These are phyloP conservation scores for Lepiota brunneoincarnata DNA, from an alignment of 768 basidiomycete genomes.

Conservation along the genomic window DNA sequence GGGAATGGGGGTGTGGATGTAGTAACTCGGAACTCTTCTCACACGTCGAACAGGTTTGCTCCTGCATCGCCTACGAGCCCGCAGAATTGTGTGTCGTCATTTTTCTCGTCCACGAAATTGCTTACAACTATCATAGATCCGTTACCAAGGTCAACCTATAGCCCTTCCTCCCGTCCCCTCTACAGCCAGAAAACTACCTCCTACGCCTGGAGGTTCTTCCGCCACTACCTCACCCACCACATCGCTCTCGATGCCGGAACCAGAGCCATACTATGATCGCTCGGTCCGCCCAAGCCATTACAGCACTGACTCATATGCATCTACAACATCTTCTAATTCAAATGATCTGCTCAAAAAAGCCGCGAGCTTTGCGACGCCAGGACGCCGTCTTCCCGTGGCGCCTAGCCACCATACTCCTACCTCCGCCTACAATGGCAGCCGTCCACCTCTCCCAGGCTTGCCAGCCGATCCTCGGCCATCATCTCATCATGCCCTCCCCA, in stretches of 20 bases:
- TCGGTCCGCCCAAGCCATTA: slow-evolving; percentile 17
- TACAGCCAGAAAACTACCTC: slow-evolving; percentile 35
- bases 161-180: neutral
- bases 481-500: slow-evolving; percentile 2
- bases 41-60: slow-evolving; percentile 14
- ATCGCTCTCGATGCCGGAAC: slow-evolving; percentile 39
- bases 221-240: slow-evolving; percentile 22
- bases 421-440: slow-evolving; percentile 9
- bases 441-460: slow-evolving; percentile 15
- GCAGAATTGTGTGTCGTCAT: slow-evolving; percentile 5
- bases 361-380: slow-evolving; percentile 20
- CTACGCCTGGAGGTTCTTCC: slow-evolving; percentile 38
- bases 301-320: slow-evolving; percentile 14
- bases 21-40: slow-evolving; percentile 12
- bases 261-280: slow-evolving; percentile 35
- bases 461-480: slow-evolving; percentile 19
- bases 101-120: neutral
- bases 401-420: slow-evolving; percentile 15
- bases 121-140: slow-evolving; percentile 7
- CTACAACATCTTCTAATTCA: slow-evolving; percentile 13
- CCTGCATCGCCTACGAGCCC: slow-evolving; percentile 10
- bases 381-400: slow-evolving; percentile 24
- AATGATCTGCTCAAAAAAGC: slow-evolving; percentile 28
- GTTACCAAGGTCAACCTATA: neutral
- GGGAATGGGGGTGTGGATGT: slow-evolving; percentile 11